Percentiles rank a stretch among this genome's conserved stretches.
Conservation (phyloP, 1,284 basidiomycete species). For the Kalmanozyma brasiliensis region DNA sequence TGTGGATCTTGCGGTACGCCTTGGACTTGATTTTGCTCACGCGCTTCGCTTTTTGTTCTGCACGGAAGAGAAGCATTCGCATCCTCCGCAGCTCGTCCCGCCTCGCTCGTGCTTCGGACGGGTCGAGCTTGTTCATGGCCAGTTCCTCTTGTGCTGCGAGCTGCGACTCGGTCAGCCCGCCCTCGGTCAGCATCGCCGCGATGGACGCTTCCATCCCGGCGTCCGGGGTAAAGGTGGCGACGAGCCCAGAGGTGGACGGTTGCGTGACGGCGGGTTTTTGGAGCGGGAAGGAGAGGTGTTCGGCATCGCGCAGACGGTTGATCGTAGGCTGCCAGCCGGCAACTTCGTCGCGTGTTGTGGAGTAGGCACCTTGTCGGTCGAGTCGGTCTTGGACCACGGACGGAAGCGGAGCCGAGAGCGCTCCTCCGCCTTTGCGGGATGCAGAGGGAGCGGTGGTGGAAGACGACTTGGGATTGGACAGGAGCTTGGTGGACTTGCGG, state of each 20-base stretch:
- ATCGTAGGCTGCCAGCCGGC: constrained; percentile 93
- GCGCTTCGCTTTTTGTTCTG: constrained; percentile 88
- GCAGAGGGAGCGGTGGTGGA: constrained; percentile 71
- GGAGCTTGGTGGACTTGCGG: constrained; percentile 52
- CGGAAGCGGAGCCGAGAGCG: constrained; percentile 85
- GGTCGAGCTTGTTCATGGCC: constrained; percentile 80
- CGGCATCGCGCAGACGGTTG: constrained; percentile 74
- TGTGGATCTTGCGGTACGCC: constrained; percentile 84
- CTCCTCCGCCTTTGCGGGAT: constrained; percentile 72
- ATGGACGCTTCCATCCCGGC: constrained; percentile 60
- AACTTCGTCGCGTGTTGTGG: constrained; percentile 89
- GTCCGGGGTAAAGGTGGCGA: constrained; percentile 73
- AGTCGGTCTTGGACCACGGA: constrained; percentile 86
- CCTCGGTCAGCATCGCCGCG: constrained; percentile 64
- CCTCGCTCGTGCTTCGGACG: constrained; percentile 84
- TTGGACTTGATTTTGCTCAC: constrained; percentile 96
- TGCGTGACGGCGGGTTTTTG: constrained; percentile 73
- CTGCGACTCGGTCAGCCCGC: constrained; percentile 73
- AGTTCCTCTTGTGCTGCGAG: constrained; percentile 81
- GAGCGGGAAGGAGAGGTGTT: constrained; percentile 89
- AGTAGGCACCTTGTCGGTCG: constrained; percentile 92
- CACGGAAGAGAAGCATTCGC: constrained; percentile 93
- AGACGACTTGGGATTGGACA: constrained; percentile 13
- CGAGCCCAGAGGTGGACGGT: constrained; percentile 77
- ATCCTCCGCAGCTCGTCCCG: constrained; percentile 84